Evolutionary conservation across 495 filamentous ascomycete species (phyloP), one percentile per base, ranked within the genome.

Genomic region (Penicillium diatomitis): DNA sequence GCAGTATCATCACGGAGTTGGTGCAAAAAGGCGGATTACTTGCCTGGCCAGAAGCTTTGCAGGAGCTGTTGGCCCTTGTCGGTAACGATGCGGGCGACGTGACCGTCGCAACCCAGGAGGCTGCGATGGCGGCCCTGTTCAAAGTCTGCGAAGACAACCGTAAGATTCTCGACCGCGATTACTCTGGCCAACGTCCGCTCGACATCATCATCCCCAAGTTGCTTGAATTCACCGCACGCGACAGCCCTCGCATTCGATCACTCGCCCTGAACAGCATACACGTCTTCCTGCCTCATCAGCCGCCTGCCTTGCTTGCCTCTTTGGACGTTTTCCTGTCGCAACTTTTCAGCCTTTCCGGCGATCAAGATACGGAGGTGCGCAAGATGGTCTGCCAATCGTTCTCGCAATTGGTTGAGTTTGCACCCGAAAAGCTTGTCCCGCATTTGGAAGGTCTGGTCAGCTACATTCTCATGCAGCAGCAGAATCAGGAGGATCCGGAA

Each of bases 81-180:
- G 75, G 78, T 41, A 95, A 94, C 60, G 73, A 83, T 46, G 68
- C 69, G 9, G 85, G 88, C 3, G 78, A 84, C 51, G 70, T 80
- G 9, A 69, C 86, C 3, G 65, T 74, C 33, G 77, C 84, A 51
- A 80, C 84, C 7, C 91, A 95, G 58, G 94, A 99, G 63, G 91
- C 90, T 51, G 89, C 89, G 42, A 95, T 96, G 87, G 81, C 84
- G 28, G 89, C 92, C 8, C 73, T 99, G 62, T 72, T 83, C 54
- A 97, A 96, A 72, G 87, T 97, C 54, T 99, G 94, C 68, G 90
- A 97, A 65, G 92, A 99, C 67, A 96, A 91, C 67, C 86, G 83
- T 62, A 86, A 86, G 57, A 74, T 87, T 49, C 71, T 99, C 48
- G 89, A 96, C 66, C 78, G 82, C 54, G 88, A 95, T 38, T 87